Evolutionary conservation across 2,329 filamentous ascomycete genomes (phyloP).

Genomic region (Fusarium sp.): DNA sequence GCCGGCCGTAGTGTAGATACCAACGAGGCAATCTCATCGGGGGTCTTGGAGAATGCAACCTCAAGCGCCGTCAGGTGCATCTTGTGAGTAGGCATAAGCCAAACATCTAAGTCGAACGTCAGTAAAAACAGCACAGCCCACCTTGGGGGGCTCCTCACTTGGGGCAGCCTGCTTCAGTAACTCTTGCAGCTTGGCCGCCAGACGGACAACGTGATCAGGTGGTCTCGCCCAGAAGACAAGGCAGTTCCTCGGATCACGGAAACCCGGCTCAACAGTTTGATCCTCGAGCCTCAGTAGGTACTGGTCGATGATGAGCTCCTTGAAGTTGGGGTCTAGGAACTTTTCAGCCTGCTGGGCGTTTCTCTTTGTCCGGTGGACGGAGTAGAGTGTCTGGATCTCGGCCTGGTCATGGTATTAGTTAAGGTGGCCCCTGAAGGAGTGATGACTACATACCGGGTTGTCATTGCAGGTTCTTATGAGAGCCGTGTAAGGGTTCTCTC

Average conservation of each 20-base stretch:
- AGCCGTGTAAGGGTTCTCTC: constrained; percentile 77
- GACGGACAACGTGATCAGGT: constrained; percentile 70
- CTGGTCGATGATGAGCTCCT: constrained; percentile 76
- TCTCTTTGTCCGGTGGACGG: constrained; percentile 74
- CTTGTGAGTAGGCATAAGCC: constrained; percentile 80
- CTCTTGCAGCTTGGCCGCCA: constrained; percentile 74
- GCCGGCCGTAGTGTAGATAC: constrained; percentile 63
- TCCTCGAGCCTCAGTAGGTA: constrained; percentile 75
- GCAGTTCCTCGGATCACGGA: constrained; percentile 78
- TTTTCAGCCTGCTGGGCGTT: constrained; percentile 78
- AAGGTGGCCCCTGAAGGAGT: too few species aligned
- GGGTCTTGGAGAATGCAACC: constrained; percentile 78
- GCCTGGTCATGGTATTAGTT: constrained; percentile 52
- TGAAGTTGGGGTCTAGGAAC: constrained; percentile 72
- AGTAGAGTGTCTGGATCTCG: constrained; percentile 75
- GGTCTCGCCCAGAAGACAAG: constrained; percentile 90
- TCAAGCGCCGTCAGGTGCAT: constrained; percentile 90
- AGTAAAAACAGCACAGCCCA: background rate
- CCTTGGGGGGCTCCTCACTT: constrained; percentile 61
- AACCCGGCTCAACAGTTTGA: constrained; percentile 69
- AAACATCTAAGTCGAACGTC: constrained; percentile 65
- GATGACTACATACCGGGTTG: constrained; percentile 62
- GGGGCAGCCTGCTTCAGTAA: constrained; percentile 70
- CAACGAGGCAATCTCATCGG: constrained; percentile 70
- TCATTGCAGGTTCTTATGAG: constrained; percentile 72